Base-by-base conservation (phyloP, 257 asterid genomes). In the Cruciata laevipes region DNA sequence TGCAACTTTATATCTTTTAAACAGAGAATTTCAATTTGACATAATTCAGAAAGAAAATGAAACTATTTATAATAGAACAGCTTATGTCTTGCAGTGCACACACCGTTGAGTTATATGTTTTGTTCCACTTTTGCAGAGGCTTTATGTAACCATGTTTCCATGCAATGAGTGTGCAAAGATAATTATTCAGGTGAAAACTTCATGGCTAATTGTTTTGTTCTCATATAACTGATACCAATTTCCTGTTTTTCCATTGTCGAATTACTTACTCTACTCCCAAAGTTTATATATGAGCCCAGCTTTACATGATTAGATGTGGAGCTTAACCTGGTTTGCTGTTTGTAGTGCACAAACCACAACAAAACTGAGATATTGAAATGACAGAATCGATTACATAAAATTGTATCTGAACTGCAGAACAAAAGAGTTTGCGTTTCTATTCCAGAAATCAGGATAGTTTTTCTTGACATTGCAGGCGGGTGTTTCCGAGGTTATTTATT, bases 91-190 rank as follows among this genome's bases (percentile, higher is more conserved):
- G 35, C 25, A 27, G 30, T 27, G 30, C 30, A 1, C 30, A 27
- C 1, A 27, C 30, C 2, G 30, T 27, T 27, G 30, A 27, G 30
- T 27, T 27, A 1, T 69, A 7, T 66, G 20, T 21, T 73, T 58
- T 23, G 35, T 35, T 35, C 63, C 27, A 32, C 25, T 21, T 18
- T 23, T 86, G 82, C 95, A 91, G 98, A 89, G 82, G 74, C 95
- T 91, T 66, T 91, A 89, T 57, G 98, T 91, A 67, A 91, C 98
- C 51, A 91, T 91, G 98, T 89, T 89, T 77, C 96, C 98, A 72
- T 89, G 96, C 89, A 91, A 91, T 51, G 98, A 91, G 77, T 91
- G 98, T 30, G 95, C 98, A 14, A 91, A 91, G 86, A 81, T 91
- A 59, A 87, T 91, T 70, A 91, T 91, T 80, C 98, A 91, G 91